phyloP scores from a whole-genome alignment of 2,329 filamentous ascomycete genomes.

The Diaporthe sp. region DNA sequence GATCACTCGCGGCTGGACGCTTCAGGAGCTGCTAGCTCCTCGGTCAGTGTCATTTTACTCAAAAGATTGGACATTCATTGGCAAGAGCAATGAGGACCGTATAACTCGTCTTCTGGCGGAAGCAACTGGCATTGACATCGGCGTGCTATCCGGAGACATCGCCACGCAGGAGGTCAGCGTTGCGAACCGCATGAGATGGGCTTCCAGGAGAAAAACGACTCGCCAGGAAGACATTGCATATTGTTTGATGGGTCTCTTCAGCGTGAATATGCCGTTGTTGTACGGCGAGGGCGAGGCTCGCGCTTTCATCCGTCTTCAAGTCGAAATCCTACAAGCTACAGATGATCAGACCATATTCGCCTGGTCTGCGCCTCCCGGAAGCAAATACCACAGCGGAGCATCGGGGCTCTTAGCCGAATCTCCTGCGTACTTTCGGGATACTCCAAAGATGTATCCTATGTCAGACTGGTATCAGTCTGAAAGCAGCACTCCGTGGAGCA shows the following conservation, averaged over 20 bases:
- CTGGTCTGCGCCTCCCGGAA: neutral
- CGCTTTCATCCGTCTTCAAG: neutral
- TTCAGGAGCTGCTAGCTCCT: constrained; percentile 42
- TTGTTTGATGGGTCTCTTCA: constrained; percentile 47
- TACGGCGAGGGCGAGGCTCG: constrained; percentile 44
- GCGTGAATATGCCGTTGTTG: constrained; percentile 46
- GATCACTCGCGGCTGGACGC: constrained; percentile 34
- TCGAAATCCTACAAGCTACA: neutral
- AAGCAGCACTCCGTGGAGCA: neutral
- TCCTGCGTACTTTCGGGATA: neutral
- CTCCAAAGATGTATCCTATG: neutral
- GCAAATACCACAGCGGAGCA: neutral
- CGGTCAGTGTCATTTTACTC: constrained; percentile 42
- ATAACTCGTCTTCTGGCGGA: neutral
- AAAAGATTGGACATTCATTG: constrained; percentile 40
- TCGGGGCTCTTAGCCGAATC: neutral
- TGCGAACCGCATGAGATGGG: constrained; percentile 47
- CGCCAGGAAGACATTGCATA: constrained; percentile 46
- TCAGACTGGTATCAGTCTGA: neutral
- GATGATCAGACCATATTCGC: constrained; percentile 11
- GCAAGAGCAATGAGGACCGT: constrained; percentile 40
- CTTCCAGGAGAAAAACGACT: constrained; percentile 41
- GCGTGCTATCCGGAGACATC: constrained; percentile 1
- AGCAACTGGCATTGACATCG: neutral
- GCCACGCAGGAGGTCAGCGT: constrained; percentile 27